A percentile compares a stretch with the other conserved stretches of the same genome.
Conservation (phyloP, 2,329 filamentous ascomycete species). For the Celoporthe dispersa region DNA sequence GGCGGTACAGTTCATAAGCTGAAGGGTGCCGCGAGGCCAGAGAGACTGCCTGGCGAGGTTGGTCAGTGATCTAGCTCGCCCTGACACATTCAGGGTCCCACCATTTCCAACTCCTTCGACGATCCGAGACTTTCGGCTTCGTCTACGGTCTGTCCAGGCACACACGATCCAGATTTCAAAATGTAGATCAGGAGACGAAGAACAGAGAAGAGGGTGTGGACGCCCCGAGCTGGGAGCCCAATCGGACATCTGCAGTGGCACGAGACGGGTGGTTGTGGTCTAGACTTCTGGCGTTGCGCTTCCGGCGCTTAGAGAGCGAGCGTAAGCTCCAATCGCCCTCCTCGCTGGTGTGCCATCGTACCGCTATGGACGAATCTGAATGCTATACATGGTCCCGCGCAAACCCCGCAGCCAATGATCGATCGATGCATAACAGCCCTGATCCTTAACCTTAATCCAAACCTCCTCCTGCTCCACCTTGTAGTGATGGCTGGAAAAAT, state of each 20-base stretch:
- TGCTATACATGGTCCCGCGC: no score
- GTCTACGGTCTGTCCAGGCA: not conserved
- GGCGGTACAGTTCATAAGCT: not conserved
- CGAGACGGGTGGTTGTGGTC: no score
- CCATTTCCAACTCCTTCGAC: not conserved
- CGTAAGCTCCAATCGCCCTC: no score
- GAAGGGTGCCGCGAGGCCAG: not conserved
- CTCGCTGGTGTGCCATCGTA: no score
- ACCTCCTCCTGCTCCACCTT: no score
- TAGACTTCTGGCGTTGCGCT: no score
- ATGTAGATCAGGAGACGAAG: not conserved
- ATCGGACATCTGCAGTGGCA: not conserved
- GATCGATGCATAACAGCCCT: no score
- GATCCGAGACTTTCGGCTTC: not conserved
- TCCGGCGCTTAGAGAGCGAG: no score
- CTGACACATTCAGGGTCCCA: not conserved
- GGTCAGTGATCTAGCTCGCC: not conserved
- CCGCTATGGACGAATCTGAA: no score
- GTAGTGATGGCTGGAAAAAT: no score
- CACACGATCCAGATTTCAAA: not conserved
- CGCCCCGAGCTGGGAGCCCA: not conserved
- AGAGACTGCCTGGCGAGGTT: not conserved
- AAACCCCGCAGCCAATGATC: no score
- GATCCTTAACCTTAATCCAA: no score
- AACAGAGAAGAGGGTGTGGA: not conserved